Conservation (phyloP, 129 eudicot species). For the Saussurea involucrata region DNA sequence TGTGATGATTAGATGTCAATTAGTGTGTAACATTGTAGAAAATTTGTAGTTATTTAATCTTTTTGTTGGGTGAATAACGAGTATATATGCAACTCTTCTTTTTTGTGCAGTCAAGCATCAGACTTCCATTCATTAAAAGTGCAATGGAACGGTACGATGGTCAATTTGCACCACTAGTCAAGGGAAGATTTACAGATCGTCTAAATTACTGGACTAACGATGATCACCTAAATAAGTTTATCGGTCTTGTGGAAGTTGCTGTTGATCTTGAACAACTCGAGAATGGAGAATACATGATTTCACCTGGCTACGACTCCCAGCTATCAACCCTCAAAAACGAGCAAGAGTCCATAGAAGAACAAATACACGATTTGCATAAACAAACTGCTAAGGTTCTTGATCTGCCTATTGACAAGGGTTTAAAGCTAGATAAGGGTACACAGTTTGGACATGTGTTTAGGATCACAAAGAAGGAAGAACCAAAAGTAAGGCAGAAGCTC, state of each 20-base stretch:
- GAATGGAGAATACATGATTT: conserved; percentile 98
- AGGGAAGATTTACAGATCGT: conserved; percentile 56
- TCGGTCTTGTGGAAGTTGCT: conserved; percentile 81
- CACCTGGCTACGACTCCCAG: conserved; percentile 68
- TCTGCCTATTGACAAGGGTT: conserved; percentile 58
- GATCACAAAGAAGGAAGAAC: conserved; percentile 98
- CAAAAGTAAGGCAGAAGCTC: conserved; percentile 87
- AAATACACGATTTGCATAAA: conserved; percentile 67
- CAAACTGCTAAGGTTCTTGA: conserved; percentile 80
- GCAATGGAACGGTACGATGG: conserved; percentile 83
- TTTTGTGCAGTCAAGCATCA: conserved; percentile 75
- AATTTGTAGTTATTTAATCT: not conserved
- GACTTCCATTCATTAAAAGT: conserved; percentile 75
- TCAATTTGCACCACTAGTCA: conserved; percentile 62
- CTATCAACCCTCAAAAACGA: conserved; percentile 56
- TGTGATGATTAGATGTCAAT: not conserved
- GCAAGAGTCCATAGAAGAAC: conserved; percentile 66
- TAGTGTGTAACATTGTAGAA: not conserved
- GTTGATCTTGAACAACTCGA: conserved; percentile 97
- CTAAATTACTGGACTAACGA: conserved; percentile 59
- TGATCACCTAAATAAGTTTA: conserved; percentile 71
- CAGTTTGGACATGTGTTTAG: conserved; percentile 95
- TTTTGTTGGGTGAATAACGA: not conserved
- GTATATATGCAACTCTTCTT: not conserved
- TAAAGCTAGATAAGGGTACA: conserved; percentile 90